Conservation (phyloP, 768 basidiomycete species). For the Tulasnella sp. region DNA sequence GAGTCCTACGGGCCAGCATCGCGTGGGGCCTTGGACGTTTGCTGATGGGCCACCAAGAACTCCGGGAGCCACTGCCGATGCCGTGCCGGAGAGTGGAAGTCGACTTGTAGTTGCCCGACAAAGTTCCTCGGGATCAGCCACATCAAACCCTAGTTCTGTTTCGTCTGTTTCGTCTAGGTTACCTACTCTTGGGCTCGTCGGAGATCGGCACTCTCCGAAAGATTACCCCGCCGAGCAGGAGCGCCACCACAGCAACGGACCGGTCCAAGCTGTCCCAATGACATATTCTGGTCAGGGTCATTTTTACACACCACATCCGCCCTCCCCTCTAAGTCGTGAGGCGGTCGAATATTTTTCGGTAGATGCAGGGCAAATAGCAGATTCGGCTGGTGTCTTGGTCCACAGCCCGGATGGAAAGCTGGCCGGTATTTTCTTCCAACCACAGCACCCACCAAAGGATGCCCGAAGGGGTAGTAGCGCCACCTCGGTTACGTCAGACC, state of each 20-base stretch:
- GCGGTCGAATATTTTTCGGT: constrained; percentile 58
- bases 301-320: constrained; percentile 10
- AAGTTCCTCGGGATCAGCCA: not conserved
- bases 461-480: not conserved
- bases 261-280: constrained; percentile 1
- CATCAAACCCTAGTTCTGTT: not conserved
- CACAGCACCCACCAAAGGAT: constrained; percentile 26
- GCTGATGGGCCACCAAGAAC: not conserved
- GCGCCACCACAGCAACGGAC: constrained; percentile 1
- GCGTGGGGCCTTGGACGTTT: not conserved
- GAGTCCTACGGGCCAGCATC: constrained; percentile 42
- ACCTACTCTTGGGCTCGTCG: not conserved
- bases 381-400: constrained; percentile 78
- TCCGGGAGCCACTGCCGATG: not conserved
- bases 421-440: constrained; percentile 93
- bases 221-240: constrained; percentile 15
- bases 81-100: no score
- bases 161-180: not conserved
- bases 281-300: not conserved
- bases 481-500: not conserved
- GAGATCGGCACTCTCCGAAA: constrained; percentile 10
- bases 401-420: constrained; percentile 89
- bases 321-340: constrained; percentile 11
- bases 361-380: constrained; percentile 41
- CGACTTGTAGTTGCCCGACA: not conserved